Conservation (phyloP, 768 basidiomycete species). For the Lactarius akahatsu region DNA sequence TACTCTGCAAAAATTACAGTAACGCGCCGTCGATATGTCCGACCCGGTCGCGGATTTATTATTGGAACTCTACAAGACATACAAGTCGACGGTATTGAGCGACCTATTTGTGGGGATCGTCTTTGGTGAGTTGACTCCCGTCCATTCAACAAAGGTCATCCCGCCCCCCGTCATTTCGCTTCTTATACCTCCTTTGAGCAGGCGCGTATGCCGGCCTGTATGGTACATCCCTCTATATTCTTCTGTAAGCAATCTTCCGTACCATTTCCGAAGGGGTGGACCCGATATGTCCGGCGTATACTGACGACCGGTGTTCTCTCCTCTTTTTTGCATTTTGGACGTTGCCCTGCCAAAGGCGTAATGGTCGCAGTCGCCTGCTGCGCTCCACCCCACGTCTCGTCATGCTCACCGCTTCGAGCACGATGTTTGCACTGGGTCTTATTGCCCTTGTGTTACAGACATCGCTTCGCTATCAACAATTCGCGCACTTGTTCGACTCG, state of each 20-base stretch:
- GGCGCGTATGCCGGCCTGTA: conserved; percentile 18
- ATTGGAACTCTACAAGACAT: conserved; percentile 6
- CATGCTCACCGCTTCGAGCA: conserved; percentile 21
- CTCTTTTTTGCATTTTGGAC: neutral
- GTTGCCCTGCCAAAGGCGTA: conserved; percentile 1
- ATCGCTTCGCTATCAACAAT: conserved; percentile 10
- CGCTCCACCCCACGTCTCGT: conserved; percentile 15
- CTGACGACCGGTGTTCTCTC: neutral
- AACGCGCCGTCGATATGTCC: conserved; percentile 11
- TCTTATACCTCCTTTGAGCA: neutral
- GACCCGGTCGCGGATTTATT: neutral
- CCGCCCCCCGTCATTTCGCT: neutral
- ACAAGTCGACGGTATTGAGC: conserved; percentile 14
- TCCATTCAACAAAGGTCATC: neutral
- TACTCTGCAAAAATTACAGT: neutral
- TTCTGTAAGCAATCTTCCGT: conserved; percentile 14
- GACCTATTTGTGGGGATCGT: conserved; percentile 17
- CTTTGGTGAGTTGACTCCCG: conserved; percentile 11
- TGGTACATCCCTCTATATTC: conserved; percentile 20
- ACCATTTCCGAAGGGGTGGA: neutral
- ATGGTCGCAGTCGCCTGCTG: neutral
- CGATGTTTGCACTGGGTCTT: conserved; percentile 17
- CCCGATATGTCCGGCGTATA: neutral
- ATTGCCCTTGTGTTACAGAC: conserved; percentile 19
- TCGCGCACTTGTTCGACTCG: neutral